Conservation (phyloP, 2,329 filamentous ascomycete genomes). For the Tolypocladium guangdongense region DNA sequence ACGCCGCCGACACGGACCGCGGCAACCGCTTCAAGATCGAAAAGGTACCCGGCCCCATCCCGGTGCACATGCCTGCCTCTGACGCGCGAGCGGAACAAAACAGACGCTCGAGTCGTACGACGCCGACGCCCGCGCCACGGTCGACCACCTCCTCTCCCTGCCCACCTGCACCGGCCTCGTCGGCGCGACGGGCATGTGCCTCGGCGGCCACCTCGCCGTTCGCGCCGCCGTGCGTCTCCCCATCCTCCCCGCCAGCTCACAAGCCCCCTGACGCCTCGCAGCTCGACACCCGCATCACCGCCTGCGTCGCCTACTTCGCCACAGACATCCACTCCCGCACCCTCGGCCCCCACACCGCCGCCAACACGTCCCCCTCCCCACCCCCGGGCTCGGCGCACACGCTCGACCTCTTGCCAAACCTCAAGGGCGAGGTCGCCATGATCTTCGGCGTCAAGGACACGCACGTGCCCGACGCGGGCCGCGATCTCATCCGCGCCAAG, state of each 20-base stretch:
- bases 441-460: slow-evolving; percentile 89
- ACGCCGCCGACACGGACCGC: slow-evolving; percentile 74
- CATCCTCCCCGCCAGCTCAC: neutral
- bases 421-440: slow-evolving; percentile 77
- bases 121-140: slow-evolving; percentile 57
- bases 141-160: slow-evolving; percentile 60
- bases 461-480: slow-evolving; percentile 72
- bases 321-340: slow-evolving; percentile 79
- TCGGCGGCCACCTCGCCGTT: slow-evolving; percentile 75
- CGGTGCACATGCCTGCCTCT: neutral
- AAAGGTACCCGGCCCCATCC: slow-evolving; percentile 42
- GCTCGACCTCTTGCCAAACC: slow-evolving; percentile 45
- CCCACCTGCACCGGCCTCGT: slow-evolving; percentile 73
- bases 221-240: slow-evolving; percentile 38
- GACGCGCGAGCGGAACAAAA: slow-evolving; percentile 20
- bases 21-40: slow-evolving; percentile 80
- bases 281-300: slow-evolving; percentile 65
- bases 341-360: slow-evolving; percentile 50
- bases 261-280: slow-evolving; percentile 11
- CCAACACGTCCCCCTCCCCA: slow-evolving; percentile 30
- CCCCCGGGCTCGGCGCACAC: slow-evolving; percentile 36
- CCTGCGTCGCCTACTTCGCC: slow-evolving; percentile 80
- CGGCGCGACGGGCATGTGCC: slow-evolving; percentile 80
- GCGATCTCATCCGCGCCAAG: slow-evolving; percentile 74
- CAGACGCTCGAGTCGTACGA: slow-evolving; percentile 80